phyloP scores from a whole-genome alignment of 2,329 filamentous ascomycete genomes.

The Scedosporium apiospermum region DNA sequence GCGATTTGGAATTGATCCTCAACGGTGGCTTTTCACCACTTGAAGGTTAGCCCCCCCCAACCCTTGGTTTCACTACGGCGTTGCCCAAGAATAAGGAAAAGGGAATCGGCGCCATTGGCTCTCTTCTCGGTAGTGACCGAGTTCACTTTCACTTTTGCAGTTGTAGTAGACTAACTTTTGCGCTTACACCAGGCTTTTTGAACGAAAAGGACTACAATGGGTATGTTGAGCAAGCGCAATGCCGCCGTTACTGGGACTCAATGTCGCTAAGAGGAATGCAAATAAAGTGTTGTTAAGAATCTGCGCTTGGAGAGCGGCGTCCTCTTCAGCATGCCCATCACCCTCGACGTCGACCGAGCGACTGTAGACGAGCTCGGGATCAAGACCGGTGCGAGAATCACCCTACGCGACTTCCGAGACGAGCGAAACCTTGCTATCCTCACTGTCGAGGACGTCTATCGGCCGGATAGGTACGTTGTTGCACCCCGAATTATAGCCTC shows the following conservation, averaged over 20 bases:
- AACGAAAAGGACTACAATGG: constrained; percentile 94
- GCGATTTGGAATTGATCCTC: constrained; percentile 93
- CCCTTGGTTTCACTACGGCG: neutral
- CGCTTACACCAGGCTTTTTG: constrained; percentile 66
- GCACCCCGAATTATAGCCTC: neutral
- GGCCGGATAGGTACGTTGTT: constrained; percentile 70
- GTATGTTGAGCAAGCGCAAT: constrained; percentile 36
- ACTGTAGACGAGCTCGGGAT: constrained; percentile 66
- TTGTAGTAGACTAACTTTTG: neutral
- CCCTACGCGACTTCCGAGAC: constrained; percentile 90
- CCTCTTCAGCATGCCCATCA: constrained; percentile 96
- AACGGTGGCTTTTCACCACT: constrained; percentile 97
- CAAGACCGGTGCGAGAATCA: constrained; percentile 72
- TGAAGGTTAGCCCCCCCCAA: constrained; percentile 53
- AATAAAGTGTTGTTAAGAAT: constrained; percentile 69
- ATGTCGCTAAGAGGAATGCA: constrained; percentile 16
- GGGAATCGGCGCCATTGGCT: neutral
- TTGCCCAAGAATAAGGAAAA: too few relatives aligned
- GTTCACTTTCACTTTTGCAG: too few relatives aligned
- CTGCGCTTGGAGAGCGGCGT: constrained; percentile 79
- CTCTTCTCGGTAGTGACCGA: constrained; percentile 4
- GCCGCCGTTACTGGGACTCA: neutral
- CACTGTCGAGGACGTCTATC: constrained; percentile 91
- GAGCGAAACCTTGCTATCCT: constrained; percentile 94
- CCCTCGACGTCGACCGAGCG: constrained; percentile 71